A percentile compares a stretch with the other conserved stretches of the same genome.
Evolutionary conservation across 257 asterid species (phyloP).

Genomic region (Plantago ovata): DNA sequence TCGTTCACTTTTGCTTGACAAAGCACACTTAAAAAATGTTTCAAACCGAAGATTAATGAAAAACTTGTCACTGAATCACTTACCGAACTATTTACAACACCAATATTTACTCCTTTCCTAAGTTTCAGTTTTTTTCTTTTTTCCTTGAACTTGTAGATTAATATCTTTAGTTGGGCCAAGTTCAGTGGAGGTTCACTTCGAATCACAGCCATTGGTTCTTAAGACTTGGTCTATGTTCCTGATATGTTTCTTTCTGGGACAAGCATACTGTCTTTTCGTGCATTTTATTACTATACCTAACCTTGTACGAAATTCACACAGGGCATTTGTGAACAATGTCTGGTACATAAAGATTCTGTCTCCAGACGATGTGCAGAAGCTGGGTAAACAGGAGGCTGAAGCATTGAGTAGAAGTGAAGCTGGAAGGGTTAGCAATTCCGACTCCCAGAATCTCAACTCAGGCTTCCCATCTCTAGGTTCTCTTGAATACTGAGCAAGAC

Average conservation of each 20-base stretch:
- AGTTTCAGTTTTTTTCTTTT: too few relatives aligned
- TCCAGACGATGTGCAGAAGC: constrained; percentile 76
- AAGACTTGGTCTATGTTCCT: too few relatives aligned
- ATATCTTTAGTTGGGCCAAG: too few relatives aligned
- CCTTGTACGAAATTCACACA: constrained; percentile 28
- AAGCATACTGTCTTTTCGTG: neutral
- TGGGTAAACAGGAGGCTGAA: constrained; percentile 71
- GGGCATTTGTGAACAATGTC: constrained; percentile 87
- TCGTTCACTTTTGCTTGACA: neutral
- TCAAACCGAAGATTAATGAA: too few relatives aligned
- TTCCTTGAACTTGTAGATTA: too few relatives aligned
- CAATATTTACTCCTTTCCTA: too few relatives aligned
- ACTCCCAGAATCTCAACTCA: constrained; percentile 46
- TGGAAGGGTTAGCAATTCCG: constrained; percentile 45
- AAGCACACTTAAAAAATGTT: too few relatives aligned
- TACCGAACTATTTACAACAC: too few relatives aligned
- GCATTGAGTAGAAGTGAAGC: constrained; percentile 39
- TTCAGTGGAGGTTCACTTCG: too few relatives aligned
- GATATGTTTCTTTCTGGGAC: neutral
- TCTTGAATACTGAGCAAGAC: constrained; percentile 48
- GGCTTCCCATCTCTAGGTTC: constrained; percentile 69
- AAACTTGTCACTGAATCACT: too few relatives aligned
- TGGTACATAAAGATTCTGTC: constrained; percentile 97
- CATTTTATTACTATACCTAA: neutral
- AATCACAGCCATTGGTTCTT: too few relatives aligned